Percentiles rank a stretch among this genome's conserved stretches.
phyloP scores from a whole-genome alignment of 805 yeast species.

The Alloascoidea hylecoeti region DNA sequence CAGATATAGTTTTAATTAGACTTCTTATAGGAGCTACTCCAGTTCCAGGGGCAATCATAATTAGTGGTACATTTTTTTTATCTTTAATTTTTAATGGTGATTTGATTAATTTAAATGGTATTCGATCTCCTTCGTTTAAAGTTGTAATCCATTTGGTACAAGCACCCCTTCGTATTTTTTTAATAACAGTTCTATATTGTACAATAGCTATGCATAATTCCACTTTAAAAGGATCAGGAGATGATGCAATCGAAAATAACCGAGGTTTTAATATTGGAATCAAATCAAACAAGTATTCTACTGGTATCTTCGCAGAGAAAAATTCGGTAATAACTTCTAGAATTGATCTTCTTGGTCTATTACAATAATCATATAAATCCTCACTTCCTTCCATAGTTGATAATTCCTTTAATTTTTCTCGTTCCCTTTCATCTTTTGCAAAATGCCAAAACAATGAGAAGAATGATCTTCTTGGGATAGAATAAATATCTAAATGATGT shows the following conservation, averaged over 20 bases:
- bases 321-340: slow-evolving; percentile 79
- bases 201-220: slow-evolving; percentile 78
- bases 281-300: slow-evolving; percentile 60
- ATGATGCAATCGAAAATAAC: slow-evolving; percentile 72
- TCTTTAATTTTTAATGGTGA: slow-evolving; percentile 26
- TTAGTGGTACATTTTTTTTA: slow-evolving; percentile 27
- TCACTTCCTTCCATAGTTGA: slow-evolving; percentile 59
- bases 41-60: slow-evolving; percentile 87
- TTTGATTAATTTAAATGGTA: slow-evolving; percentile 36
- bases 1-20: slow-evolving; percentile 28
- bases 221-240: slow-evolving; percentile 23
- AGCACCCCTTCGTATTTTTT: slow-evolving; percentile 64
- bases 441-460: slow-evolving; percentile 67
- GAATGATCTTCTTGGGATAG: slow-evolving; percentile 77
- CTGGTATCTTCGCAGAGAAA: slow-evolving; percentile 58
- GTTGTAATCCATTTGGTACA: slow-evolving; percentile 65
- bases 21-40: slow-evolving; percentile 92
- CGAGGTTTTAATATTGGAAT: slow-evolving; percentile 75
- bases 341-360: slow-evolving; percentile 80
- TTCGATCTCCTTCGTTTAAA: slow-evolving; percentile 29
- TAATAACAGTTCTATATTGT: slow-evolving; percentile 69
- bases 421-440: slow-evolving; percentile 59
- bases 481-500: slow-evolving; percentile 68
- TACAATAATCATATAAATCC: slow-evolving; percentile 82
- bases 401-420: slow-evolving; percentile 65